These are phyloP conservation scores for Dalbergia cultrata DNA, from an alignment of 306 rosid species.

Conservation along the genomic window DNA sequence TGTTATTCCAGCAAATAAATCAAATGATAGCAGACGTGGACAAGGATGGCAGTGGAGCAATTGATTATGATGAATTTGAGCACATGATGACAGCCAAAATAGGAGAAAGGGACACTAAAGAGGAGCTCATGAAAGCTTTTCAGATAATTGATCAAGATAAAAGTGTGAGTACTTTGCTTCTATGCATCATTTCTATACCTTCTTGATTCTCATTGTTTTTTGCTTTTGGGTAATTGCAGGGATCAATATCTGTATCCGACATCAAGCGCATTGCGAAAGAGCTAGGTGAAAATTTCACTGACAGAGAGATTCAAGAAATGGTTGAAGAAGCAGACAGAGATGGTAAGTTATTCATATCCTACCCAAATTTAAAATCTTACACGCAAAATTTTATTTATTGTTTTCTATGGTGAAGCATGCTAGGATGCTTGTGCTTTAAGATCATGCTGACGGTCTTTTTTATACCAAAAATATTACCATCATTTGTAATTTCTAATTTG, in stretches of 20 bases:
- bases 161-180: constrained; percentile 60
- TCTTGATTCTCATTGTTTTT: constrained; percentile 37
- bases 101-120: constrained; percentile 96
- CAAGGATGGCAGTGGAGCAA: constrained; percentile 98
- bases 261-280: constrained; percentile 78
- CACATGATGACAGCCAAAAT: constrained; percentile 97
- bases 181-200: background rate
- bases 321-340: constrained; percentile 82
- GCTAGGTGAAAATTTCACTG: constrained; percentile 72
- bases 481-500: constrained; percentile 27
- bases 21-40: constrained; percentile 99
- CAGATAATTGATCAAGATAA: constrained; percentile 78
- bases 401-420: background rate
- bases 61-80: constrained; percentile 91
- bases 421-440: constrained; percentile 11
- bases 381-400: constrained; percentile 23
- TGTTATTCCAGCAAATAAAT: constrained; percentile 77
- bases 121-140: constrained; percentile 97
- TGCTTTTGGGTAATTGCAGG: constrained; percentile 58
- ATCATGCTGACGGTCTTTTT: constrained; percentile 16
- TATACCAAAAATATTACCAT: background rate
- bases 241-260: constrained; percentile 82
- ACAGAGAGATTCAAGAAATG: constrained; percentile 76
- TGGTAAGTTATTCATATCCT: constrained; percentile 58
- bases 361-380: constrained; percentile 17